Conservation (phyloP, 1,284 basidiomycete species). For the Tilletia walkeri region DNA sequence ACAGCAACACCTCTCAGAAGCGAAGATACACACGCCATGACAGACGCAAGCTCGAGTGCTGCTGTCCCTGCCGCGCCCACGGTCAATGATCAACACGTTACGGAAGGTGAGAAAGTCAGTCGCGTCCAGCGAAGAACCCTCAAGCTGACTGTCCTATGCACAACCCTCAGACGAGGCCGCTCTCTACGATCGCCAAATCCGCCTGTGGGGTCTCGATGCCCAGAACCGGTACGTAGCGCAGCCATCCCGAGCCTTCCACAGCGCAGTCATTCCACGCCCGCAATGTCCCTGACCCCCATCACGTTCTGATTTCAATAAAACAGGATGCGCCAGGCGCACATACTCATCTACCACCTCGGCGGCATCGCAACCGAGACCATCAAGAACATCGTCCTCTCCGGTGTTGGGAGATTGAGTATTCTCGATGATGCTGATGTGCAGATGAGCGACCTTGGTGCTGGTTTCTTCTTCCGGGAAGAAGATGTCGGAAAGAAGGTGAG, state of each 20-base stretch:
- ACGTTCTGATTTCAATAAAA: slow-evolving; percentile 17
- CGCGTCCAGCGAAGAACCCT: background rate
- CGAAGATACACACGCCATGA: too few species aligned
- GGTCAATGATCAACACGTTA: background rate
- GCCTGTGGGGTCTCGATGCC: slow-evolving; percentile 95
- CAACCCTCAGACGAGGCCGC: slow-evolving; percentile 69
- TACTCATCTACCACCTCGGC: slow-evolving; percentile 76
- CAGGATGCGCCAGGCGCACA: slow-evolving; percentile 66
- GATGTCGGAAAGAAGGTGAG: slow-evolving; percentile 67
- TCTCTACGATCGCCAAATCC: slow-evolving; percentile 93
- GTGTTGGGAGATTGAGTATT: slow-evolving; percentile 63
- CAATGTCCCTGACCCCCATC: slow-evolving; percentile 18
- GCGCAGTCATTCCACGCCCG: too few species aligned
- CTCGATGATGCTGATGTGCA: slow-evolving; percentile 60
- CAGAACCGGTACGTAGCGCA: slow-evolving; percentile 73
- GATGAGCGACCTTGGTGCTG: slow-evolving; percentile 72
- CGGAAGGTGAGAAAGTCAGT: slow-evolving; percentile 1
- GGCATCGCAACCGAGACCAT: slow-evolving; percentile 91
- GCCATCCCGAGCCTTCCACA: slow-evolving; percentile 12
- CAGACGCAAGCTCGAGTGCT: too few species aligned
- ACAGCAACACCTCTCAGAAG: too few species aligned
- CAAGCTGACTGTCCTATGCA: background rate
- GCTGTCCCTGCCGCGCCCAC: too few species aligned
- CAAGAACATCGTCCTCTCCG: slow-evolving; percentile 75
- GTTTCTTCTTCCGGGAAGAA: slow-evolving; percentile 89